Base-by-base conservation (phyloP, 2,329 filamentous ascomycete genomes). In the Claviceps monticola region DNA sequence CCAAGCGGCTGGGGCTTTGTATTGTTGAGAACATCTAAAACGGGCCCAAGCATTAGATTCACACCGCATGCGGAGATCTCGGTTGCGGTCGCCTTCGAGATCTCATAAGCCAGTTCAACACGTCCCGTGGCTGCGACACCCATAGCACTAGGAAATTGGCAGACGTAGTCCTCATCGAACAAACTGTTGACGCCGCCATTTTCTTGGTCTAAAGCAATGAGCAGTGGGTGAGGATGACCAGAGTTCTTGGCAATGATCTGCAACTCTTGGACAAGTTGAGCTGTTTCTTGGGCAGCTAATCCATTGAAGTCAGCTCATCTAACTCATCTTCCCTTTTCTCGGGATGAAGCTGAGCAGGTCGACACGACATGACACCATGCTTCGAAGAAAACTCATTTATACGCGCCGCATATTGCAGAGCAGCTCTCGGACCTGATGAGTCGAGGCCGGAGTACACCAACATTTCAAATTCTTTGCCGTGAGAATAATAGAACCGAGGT, bases 181-280 rank as follows among this genome's bases (percentile, higher is more conserved):
- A 97, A 77, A 68, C 88, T 95, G 71, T 96, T 97, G 66, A 96
- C 91, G 3, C 91, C 90, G 57, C 93, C 93, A 80, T 98, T 97
- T 67, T 98, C 93, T 65, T 98, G 93, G 64, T 97, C 93, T 39
- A 97, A 73, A 41, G 86, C 90, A 60, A 98, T 96, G 51, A 94
- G 74, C 17, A 98, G 72, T 2, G 93, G 93, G 2, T 91, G 84
- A 3, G 86, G 84, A 66, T 97, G 91, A 19, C 91, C 91, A 54
- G 91, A 85, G 68, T 94, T 79, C 63, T 88, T 86, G 39, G 93
- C 93, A 63, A 95, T 91, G 48, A 83, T 89, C 68, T 98, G 93
- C 45, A 98, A 75, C 62, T 97, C 89, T 62, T 93, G 85, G 34
- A 95, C 88, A 43, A 97, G 76, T 62, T 78, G 80, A 44, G 91